A percentile compares a stretch with the other conserved stretches of the same genome.
Conservation (phyloP, 345 rosid species). For the Citrus glauca region DNA sequence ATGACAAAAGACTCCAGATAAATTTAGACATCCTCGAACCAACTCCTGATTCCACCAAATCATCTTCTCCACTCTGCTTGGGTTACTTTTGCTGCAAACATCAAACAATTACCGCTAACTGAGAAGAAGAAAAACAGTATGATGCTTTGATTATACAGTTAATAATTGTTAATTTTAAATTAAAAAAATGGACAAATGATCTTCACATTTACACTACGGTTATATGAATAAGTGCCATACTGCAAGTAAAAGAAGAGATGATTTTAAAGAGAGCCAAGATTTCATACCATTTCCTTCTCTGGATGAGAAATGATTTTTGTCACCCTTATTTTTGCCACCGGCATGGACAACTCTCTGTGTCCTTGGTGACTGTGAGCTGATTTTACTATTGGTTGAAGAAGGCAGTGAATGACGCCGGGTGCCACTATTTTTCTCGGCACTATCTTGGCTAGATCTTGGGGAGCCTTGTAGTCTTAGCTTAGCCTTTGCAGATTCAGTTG, state of each 20-base stretch:
- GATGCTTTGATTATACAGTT: neutral
- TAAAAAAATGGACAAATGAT: neutral
- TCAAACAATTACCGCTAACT: neutral
- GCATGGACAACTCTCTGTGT: constrained; percentile 48
- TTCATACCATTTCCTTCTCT: constrained; percentile 62
- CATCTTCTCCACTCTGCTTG: constrained; percentile 63
- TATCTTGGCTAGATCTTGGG: constrained; percentile 57
- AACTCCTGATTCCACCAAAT: constrained; percentile 10
- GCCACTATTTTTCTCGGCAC: constrained; percentile 46
- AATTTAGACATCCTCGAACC: constrained; percentile 1
- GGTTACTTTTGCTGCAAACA: constrained; percentile 51
- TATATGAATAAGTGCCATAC: neutral
- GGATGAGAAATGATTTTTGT: constrained; percentile 44
- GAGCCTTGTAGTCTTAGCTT: constrained; percentile 81
- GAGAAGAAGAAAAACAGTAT: neutral
- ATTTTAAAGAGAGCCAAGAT: constrained; percentile 1
- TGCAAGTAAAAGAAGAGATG: neutral
- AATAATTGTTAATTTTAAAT: neutral
- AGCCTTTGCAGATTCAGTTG: constrained; percentile 90
- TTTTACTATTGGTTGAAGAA: constrained; percentile 54
- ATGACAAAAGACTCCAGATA: constrained; percentile 7
- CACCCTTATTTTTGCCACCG: constrained; percentile 63
- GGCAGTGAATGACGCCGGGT: constrained; percentile 78
- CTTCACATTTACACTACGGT: neutral
- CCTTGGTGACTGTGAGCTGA: constrained; percentile 76